Percentiles rank a stretch among this genome's conserved stretches.
Conservation (phyloP, 495 filamentous ascomycete species). For the Cercophora scortea region DNA sequence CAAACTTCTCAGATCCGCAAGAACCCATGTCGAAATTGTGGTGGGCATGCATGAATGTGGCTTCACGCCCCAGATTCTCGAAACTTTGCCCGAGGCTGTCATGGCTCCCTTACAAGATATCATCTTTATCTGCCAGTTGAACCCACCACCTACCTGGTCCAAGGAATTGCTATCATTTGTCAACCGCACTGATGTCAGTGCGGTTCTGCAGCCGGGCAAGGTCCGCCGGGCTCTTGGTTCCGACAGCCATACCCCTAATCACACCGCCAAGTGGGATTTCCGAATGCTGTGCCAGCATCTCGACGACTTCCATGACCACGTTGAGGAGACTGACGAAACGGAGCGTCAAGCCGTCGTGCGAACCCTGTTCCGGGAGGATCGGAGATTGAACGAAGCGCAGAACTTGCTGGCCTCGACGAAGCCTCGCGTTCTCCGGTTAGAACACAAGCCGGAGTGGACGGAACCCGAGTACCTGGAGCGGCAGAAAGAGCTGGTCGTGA, state of each 20-base stretch:
- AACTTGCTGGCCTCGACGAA: conserved; percentile 71
- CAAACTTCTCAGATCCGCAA: conserved; percentile 24
- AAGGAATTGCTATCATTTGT: conserved; percentile 63
- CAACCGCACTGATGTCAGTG: conserved; percentile 71
- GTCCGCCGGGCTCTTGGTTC: conserved; percentile 29
- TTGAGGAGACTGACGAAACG: conserved; percentile 49
- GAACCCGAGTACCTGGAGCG: conserved; percentile 83
- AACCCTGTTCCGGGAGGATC: conserved; percentile 84
- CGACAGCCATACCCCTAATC: conserved; percentile 40
- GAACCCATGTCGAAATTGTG: conserved; percentile 40
- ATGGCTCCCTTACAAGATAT: conserved; percentile 71
- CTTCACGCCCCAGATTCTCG: conserved; percentile 51
- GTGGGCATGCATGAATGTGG: conserved; percentile 55
- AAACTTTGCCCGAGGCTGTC: conserved; percentile 78
- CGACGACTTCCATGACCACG: conserved; percentile 29
- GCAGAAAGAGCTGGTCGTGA: conserved; percentile 84
- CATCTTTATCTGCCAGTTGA: conserved; percentile 72
- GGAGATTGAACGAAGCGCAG: conserved; percentile 73
- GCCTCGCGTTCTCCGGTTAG: conserved; percentile 65
- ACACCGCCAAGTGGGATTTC: conserved; percentile 64
- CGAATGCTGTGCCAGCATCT: conserved; percentile 50
- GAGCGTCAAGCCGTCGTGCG: conserved; percentile 75
- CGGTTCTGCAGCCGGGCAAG: conserved; percentile 50
- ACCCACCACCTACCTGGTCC: conserved; percentile 72
- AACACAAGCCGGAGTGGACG: conserved; percentile 68